These are phyloP conservation scores for Metschnikowia chrysomelidarum DNA, from an alignment of 805 yeast genomes.

Conservation along the genomic window DNA sequence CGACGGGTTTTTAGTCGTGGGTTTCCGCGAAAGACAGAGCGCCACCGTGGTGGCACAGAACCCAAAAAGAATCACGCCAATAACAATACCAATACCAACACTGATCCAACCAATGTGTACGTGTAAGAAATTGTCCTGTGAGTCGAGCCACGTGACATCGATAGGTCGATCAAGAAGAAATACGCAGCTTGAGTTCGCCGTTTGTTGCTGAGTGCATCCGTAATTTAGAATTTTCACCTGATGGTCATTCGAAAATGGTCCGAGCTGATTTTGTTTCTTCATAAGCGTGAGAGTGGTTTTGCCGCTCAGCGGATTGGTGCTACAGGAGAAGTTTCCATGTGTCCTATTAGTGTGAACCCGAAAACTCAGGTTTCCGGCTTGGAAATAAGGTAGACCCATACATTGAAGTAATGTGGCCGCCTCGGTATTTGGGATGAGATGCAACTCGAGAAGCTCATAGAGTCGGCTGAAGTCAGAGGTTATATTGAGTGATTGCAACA, in stretches of 20 bases:
- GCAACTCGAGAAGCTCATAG: constrained; percentile 59
- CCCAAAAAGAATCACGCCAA: constrained; percentile 51
- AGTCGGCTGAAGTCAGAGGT: constrained; percentile 43
- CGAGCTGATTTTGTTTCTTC: constrained; percentile 4
- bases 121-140: constrained; percentile 45
- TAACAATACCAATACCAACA: constrained; percentile 60
- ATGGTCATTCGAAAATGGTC: constrained; percentile 35
- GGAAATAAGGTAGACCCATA: constrained; percentile 22
- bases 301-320: constrained; percentile 12
- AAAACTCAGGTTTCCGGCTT: constrained; percentile 6
- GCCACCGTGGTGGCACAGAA: constrained; percentile 20
- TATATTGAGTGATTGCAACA: constrained; percentile 52
- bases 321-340: constrained; percentile 14
- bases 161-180: constrained; percentile 67
- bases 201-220: constrained; percentile 50
- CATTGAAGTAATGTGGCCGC: constrained; percentile 49
- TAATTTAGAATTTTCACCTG: constrained; percentile 57
- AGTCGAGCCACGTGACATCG: constrained; percentile 59
- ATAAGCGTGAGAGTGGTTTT: constrained; percentile 14
- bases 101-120: constrained; percentile 67
- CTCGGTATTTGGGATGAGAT: constrained; percentile 62
- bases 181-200: constrained; percentile 46
- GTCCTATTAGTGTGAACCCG: constrained; percentile 17
- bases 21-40: constrained; percentile 15
- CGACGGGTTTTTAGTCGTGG: constrained; percentile 3